Evolutionary conservation across 2,329 filamentous ascomycete species (phyloP).

Genomic region (Elsinoe fawcettii): DNA sequence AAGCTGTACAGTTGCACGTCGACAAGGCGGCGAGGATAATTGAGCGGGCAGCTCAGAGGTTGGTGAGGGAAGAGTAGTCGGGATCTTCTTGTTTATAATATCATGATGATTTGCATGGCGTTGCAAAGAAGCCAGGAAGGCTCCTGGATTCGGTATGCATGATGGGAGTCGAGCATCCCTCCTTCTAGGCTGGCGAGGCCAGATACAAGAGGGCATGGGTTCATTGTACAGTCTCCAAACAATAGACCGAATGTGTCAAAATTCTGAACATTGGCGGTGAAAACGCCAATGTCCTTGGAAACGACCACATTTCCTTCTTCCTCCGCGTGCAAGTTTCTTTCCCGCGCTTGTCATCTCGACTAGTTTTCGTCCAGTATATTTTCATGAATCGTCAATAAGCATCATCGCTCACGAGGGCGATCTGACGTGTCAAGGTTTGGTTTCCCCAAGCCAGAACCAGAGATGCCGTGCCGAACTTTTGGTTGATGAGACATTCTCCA

Average conservation of each 20-base stretch:
- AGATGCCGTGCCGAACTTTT: background rate
- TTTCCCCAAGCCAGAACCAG: background rate
- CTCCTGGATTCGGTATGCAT: background rate
- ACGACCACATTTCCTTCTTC: no score
- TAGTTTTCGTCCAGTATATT: no score
- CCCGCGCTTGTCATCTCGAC: no score
- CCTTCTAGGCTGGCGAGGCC: background rate
- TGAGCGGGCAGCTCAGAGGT: constrained; percentile 48
- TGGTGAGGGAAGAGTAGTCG: constrained; percentile 28
- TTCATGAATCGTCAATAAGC: background rate
- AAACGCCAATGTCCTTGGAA: background rate
- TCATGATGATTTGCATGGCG: constrained; percentile 1
- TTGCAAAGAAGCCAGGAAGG: background rate
- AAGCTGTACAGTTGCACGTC: constrained; percentile 57
- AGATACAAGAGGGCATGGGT: background rate
- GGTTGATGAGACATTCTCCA: background rate
- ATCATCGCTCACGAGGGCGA: background rate
- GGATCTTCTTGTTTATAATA: background rate
- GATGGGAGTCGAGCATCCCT: background rate
- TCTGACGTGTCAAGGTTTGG: background rate
- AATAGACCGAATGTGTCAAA: background rate
- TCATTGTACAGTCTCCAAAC: background rate
- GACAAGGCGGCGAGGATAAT: constrained; percentile 65
- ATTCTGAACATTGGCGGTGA: background rate
- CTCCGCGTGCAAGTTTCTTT: background rate